phyloP scores from a whole-genome alignment of 2,329 filamentous ascomycete species.

The Epichloe sylvatica region DNA sequence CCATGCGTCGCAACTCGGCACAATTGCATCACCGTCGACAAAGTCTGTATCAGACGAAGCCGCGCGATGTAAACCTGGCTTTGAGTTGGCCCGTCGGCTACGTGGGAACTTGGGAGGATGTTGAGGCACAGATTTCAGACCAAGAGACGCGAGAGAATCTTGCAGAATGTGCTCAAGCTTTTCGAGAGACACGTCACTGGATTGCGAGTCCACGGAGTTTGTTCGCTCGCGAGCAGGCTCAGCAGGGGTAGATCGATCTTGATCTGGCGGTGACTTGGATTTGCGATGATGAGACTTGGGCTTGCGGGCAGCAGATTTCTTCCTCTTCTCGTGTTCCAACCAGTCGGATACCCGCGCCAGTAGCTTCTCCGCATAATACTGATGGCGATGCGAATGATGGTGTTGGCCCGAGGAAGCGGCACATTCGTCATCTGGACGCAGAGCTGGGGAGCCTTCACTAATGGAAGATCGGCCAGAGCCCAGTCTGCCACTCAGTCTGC shows the following conservation, averaged over 20 bases:
- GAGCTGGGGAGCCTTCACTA: slow-evolving; percentile 17
- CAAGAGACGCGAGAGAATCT: slow-evolving; percentile 44
- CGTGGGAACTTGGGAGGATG: slow-evolving; percentile 28
- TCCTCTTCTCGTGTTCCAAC: slow-evolving; percentile 67
- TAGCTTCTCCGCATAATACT: slow-evolving; percentile 40
- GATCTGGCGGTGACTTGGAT: slow-evolving; percentile 22
- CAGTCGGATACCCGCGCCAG: slow-evolving; percentile 67
- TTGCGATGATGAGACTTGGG: slow-evolving; percentile 25
- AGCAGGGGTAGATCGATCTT: slow-evolving; percentile 10
- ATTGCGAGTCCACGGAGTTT: slow-evolving; percentile 50
- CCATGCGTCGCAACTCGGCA: slow-evolving; percentile 70
- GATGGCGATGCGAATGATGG: slow-evolving; percentile 19
- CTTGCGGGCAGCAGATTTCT: slow-evolving; percentile 34
- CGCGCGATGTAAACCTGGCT: slow-evolving; percentile 28
- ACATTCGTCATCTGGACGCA: slow-evolving; percentile 17
- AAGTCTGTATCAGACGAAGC: slow-evolving; percentile 77
- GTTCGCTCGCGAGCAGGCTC: slow-evolving; percentile 21
- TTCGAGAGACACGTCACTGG: slow-evolving; percentile 61
- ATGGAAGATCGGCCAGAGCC: slow-evolving; percentile 33
- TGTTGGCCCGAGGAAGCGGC: slow-evolving; percentile 10
- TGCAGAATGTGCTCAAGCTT: slow-evolving; percentile 68
- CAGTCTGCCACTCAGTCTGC: slow-evolving; percentile 21
- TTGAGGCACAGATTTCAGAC: slow-evolving; percentile 31
- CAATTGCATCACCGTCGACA: slow-evolving; percentile 64
- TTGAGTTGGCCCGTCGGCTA: slow-evolving; percentile 24